Percentiles rank a stretch among this genome's conserved stretches.
Evolutionary conservation across 208 protist genomes (phyloP).

Genomic region (Trypanosoma brucei): DNA sequence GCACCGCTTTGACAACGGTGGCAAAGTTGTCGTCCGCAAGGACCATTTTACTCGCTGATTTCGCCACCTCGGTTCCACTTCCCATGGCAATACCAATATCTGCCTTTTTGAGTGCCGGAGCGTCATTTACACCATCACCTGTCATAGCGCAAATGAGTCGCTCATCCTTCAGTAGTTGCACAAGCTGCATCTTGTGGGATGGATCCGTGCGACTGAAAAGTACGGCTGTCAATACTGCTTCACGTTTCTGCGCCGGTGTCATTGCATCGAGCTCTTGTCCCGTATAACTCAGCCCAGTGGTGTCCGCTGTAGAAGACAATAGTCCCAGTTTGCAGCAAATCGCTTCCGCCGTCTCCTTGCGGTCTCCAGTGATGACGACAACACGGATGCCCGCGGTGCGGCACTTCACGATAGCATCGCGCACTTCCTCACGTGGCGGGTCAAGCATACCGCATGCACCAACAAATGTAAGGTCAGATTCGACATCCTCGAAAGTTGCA

Average conservation of each 20-base stretch:
- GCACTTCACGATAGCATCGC: conserved; percentile 88
- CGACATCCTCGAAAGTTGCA: conserved; percentile 59
- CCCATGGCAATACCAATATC: conserved; percentile 99
- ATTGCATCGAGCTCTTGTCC: conserved; percentile 75
- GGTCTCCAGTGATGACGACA: conserved; percentile 97
- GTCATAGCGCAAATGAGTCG: conserved; percentile 88
- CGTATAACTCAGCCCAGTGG: conserved; percentile 50
- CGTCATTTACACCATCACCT: conserved; percentile 91
- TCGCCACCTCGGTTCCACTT: conserved; percentile 96
- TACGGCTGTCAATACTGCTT: conserved; percentile 51
- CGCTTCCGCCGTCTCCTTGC: conserved; percentile 93
- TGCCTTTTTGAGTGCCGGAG: conserved; percentile 97
- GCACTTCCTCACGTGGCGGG: conserved; percentile 89
- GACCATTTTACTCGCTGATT: conserved; percentile 96
- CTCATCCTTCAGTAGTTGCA: conserved; percentile 78
- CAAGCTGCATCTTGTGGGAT: conserved; percentile 84
- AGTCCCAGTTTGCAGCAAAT: conserved; percentile 95
- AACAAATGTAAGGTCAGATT: conserved; percentile 86
- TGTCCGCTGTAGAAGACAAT: conserved; percentile 38
- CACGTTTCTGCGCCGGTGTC: conserved; percentile 40
- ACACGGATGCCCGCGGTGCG: conserved; percentile 94
- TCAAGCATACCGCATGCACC: conserved; percentile 93
- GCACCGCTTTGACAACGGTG: conserved; percentile 95
- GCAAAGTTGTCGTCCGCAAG: conserved; percentile 95
- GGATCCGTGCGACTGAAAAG: conserved; percentile 84